These are phyloP conservation scores for Brassica balearica DNA, from an alignment of 441 rosid species.

Conservation along the genomic window DNA sequence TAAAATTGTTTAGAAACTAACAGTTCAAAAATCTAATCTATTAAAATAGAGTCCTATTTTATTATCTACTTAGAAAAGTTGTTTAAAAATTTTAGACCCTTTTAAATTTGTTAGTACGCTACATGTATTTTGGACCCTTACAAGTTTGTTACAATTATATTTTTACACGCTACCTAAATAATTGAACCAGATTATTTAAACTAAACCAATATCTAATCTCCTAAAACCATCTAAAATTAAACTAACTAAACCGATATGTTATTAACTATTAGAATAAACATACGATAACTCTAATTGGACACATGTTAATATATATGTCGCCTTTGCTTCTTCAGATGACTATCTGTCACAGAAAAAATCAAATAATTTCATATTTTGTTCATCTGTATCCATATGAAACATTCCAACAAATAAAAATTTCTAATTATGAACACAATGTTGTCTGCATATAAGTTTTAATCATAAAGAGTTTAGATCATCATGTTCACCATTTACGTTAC, in stretches of 20 bases:
- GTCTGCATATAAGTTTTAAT: background rate
- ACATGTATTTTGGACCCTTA: background rate
- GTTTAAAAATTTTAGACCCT: background rate
- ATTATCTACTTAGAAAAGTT: background rate
- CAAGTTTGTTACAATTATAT: background rate
- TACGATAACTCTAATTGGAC: background rate
- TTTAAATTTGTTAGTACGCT: background rate
- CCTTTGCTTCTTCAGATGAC: background rate
- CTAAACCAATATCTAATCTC: background rate
- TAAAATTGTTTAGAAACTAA: too few species aligned
- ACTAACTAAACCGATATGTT: background rate
- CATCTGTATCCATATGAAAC: background rate
- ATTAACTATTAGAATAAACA: background rate
- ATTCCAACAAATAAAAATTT: background rate
- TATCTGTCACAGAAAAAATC: background rate
- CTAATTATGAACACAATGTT: background rate
- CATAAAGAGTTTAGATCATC: background rate
- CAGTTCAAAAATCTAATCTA: conserved; percentile 6
- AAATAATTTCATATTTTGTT: background rate
- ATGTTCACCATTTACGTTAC: background rate
- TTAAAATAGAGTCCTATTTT: background rate
- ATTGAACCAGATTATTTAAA: background rate
- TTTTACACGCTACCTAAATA: background rate
- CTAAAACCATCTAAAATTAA: background rate
- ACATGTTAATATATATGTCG: background rate